These are phyloP conservation scores for Colletotrichum echinochloae DNA, from an alignment of 2,329 filamentous ascomycete genomes.

Conservation along the genomic window DNA sequence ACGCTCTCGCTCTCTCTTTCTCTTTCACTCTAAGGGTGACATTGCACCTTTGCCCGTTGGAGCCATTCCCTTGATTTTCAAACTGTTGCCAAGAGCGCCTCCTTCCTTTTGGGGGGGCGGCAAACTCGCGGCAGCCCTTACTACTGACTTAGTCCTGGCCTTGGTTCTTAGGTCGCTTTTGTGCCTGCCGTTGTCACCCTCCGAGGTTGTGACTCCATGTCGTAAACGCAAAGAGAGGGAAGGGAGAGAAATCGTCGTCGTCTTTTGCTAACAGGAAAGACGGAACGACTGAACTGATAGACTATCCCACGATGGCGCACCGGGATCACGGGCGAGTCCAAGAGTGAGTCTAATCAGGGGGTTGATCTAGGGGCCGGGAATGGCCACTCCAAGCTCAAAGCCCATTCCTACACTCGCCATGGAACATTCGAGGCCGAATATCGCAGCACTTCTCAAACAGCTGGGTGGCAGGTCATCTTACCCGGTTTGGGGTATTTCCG, in stretches of 20 bases:
- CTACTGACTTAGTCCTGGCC: conserved; percentile 18
- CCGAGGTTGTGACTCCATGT: conserved; percentile 12
- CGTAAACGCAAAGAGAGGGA: background rate
- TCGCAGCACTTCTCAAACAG: background rate
- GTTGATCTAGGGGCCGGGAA: background rate
- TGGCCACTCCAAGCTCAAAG: conserved; percentile 4
- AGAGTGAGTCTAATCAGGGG: background rate
- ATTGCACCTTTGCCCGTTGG: conserved; percentile 24
- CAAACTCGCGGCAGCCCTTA: conserved; percentile 26
- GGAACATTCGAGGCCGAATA: background rate
- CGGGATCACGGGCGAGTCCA: background rate
- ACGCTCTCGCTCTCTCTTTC: conserved; percentile 1
- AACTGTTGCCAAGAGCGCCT: background rate
- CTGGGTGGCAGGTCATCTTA: background rate
- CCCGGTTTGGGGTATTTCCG: background rate
- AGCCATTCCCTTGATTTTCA: conserved; percentile 22
- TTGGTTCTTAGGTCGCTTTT: conserved; percentile 5
- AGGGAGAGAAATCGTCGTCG: background rate
- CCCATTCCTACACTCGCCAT: conserved; percentile 14
- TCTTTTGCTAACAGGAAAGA: background rate
- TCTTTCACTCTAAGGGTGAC: conserved; percentile 10
- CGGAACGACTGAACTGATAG: conserved; percentile 8
- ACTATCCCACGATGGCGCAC: background rate
- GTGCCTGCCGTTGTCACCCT: conserved; percentile 2
- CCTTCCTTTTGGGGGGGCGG: conserved; percentile 2